Base-by-base conservation (phyloP, 805 yeast genomes). In the Groenewaldozyma salmanticensis region DNA sequence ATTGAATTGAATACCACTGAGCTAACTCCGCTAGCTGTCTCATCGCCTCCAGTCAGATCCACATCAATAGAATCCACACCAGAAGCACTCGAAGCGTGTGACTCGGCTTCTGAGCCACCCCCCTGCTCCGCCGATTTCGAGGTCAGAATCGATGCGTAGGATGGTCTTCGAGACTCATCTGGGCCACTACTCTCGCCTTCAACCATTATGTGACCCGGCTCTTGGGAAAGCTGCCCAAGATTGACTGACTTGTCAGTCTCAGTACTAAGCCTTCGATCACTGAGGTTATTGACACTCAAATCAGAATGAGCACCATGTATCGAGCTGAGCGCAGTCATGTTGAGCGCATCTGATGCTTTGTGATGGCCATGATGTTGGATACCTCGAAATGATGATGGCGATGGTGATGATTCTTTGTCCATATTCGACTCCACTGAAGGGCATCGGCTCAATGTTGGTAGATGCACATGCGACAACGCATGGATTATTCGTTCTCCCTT, bases 381-480 rank as follows among this genome's bases (percentile, higher is more conserved):
- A n/a, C n/a, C n/a, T n/a, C n/a, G n/a, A n/a, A n/a, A n/a, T n/a
- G n/a, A n/a, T n/a, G n/a, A n/a, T n/a, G n/a, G n/a, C n/a, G n/a
- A n/a, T n/a, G n/a, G n/a, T n/a, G n/a, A n/a, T n/a, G n/a, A n/a
- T n/a, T n/a, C n/a, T n/a, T n/a, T n/a, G 21, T 13, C 29, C 29
- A 24, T 9, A 13, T 24, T 13, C 17, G 39, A 36, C 16, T 24
- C 42, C 42, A 17, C 15, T 22, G 37, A 15, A 19, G 32, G 15
- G 16, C 29, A 27, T 34, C 31, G 21, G 35, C 38, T 36, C 37
- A 36, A 21, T n/a, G 27, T 17, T 17, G 49, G 44, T 17, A 49
- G 33, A 20, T 49, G 50, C 17, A 42, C 50, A 32, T 42, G 44
- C 20, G 52, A 49, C 24, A 49, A 29, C 2, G 50, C 52, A 16